phyloP scores from a whole-genome alignment of 2,329 filamentous ascomycete species.

The Xylariaceae sp. region DNA sequence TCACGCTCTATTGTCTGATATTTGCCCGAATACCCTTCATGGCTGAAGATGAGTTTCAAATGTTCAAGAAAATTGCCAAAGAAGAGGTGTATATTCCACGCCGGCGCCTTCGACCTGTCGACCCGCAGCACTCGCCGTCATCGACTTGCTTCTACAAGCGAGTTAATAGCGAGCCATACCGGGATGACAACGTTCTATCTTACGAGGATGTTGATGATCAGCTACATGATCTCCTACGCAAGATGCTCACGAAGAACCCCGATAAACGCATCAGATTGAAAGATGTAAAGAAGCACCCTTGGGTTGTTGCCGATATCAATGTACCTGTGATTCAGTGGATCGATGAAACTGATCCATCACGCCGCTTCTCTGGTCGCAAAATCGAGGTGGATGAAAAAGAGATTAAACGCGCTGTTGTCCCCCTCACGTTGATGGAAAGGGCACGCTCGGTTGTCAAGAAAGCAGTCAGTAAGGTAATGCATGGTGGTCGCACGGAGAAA shows the following conservation, averaged over 20 bases:
- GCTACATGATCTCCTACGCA: slow-evolving; percentile 70
- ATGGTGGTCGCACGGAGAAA: slow-evolving; percentile 55
- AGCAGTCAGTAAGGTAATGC: slow-evolving; percentile 59
- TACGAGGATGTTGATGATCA: slow-evolving; percentile 84
- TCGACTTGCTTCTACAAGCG: slow-evolving; percentile 54
- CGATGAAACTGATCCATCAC: slow-evolving; percentile 85
- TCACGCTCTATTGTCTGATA: slow-evolving; percentile 92
- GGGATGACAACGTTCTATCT: slow-evolving; percentile 70
- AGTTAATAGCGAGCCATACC: slow-evolving; percentile 61
- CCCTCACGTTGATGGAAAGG: slow-evolving; percentile 80
- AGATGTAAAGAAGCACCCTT: slow-evolving; percentile 91
- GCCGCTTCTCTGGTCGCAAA: slow-evolving; percentile 71
- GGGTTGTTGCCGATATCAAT: slow-evolving; percentile 75
- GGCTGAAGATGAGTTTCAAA: slow-evolving; percentile 83
- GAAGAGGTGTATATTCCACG: slow-evolving; percentile 87
- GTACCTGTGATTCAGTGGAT: slow-evolving; percentile 72
- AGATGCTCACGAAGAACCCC: slow-evolving; percentile 85
- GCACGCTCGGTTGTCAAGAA: slow-evolving; percentile 75
- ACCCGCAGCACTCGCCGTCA: slow-evolving; percentile 54
- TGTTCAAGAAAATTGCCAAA: slow-evolving; percentile 88
- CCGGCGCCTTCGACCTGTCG: slow-evolving; percentile 72
- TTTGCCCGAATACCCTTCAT: slow-evolving; percentile 92
- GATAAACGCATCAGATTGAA: slow-evolving; percentile 80
- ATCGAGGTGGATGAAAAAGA: slow-evolving; percentile 92
- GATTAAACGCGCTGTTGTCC: slow-evolving; percentile 84